Evolutionary conservation across 352 stramenopile genomes (phyloP).

Genomic region (Pythium apleroticum): DNA sequence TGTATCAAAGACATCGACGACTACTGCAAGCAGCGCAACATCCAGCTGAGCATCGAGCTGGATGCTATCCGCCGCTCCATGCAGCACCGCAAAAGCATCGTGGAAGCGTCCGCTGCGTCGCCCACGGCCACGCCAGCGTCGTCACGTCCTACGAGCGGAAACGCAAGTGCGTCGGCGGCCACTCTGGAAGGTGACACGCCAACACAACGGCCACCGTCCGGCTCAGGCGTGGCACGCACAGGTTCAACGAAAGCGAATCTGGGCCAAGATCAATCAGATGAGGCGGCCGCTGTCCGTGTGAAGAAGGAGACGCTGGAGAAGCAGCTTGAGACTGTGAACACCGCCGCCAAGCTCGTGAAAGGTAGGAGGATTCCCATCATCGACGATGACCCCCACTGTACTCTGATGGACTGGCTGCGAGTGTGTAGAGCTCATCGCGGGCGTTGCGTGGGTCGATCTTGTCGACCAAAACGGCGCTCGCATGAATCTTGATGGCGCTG

Average conservation of each 20-base stretch:
- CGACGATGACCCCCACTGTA: not conserved
- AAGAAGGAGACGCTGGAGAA: slow-evolving; percentile 45
- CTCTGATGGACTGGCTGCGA: not conserved
- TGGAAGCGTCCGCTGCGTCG: not conserved
- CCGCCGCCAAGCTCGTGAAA: slow-evolving; percentile 51
- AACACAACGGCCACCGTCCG: not conserved
- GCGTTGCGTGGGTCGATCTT: slow-evolving; percentile 47
- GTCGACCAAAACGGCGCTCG: slow-evolving; percentile 41
- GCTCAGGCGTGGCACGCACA: not conserved
- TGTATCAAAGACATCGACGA: slow-evolving; percentile 71
- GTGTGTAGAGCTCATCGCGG: slow-evolving; percentile 43
- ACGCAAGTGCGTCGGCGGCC: not conserved
- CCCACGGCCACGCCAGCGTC: slow-evolving; percentile 1
- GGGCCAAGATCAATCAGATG: slow-evolving; percentile 19
- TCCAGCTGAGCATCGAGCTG: slow-evolving; percentile 75
- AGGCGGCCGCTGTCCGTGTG: slow-evolving; percentile 28
- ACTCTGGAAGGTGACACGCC: not conserved
- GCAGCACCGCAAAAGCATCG: slow-evolving; percentile 18
- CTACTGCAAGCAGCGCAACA: slow-evolving; percentile 70
- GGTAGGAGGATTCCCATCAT: slow-evolving; percentile 23
- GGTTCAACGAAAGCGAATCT: not conserved
- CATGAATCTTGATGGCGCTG: slow-evolving; percentile 50
- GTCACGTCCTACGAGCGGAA: slow-evolving; percentile 17
- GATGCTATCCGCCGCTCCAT: slow-evolving; percentile 51
- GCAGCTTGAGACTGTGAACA: slow-evolving; percentile 51